A percentile compares a stretch with the other conserved stretches of the same genome.
Evolutionary conservation across 768 basidiomycete genomes (phyloP).

Genomic region (Antrodiella citrinella): DNA sequence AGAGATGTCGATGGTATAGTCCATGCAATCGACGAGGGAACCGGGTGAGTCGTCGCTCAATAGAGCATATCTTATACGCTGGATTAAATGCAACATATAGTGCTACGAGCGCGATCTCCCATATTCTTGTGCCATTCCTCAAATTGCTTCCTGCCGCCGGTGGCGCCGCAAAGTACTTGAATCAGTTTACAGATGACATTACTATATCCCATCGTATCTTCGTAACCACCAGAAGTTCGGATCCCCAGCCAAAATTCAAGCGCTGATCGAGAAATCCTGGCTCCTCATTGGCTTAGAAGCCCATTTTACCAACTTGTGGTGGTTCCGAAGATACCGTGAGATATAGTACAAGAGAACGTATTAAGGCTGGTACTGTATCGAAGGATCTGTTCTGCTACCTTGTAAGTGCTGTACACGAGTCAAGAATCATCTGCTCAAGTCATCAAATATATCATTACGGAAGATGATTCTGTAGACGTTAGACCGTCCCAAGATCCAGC

Average conservation of each 20-base stretch:
- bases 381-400: constrained; percentile 37
- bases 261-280: too few relatives aligned
- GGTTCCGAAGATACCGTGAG: too few relatives aligned
- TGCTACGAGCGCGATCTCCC: neutral
- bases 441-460: neutral
- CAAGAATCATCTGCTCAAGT: too few relatives aligned
- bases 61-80: neutral
- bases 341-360: neutral
- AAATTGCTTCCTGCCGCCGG: neutral
- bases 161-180: neutral
- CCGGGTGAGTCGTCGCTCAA: neutral
- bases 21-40: neutral
- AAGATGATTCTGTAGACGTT: constrained; percentile 19
- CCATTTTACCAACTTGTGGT: too few relatives aligned
- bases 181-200: too few relatives aligned
- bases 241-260: too few relatives aligned
- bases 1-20: neutral
- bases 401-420: constrained; percentile 18
- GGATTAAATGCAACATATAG: neutral
- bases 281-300: too few relatives aligned
- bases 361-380: neutral
- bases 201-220: too few relatives aligned
- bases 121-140: neutral
- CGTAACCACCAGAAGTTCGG: too few relatives aligned
- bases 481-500: constrained; percentile 23